Conservation (phyloP, 106 monocot genomes). For the Dendrobium nobile region DNA sequence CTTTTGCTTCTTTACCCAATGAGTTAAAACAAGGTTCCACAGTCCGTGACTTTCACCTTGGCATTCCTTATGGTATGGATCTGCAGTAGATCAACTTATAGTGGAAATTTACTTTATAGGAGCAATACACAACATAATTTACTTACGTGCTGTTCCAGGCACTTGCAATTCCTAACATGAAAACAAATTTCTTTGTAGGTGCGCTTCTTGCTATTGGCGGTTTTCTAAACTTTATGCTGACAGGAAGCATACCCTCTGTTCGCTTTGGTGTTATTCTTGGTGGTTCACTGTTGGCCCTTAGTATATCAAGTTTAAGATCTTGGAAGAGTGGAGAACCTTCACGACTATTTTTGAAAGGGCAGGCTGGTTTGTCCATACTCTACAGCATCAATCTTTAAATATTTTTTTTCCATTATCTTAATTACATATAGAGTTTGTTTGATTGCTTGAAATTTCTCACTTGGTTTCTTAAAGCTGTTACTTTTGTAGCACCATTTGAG, state of each 20-base stretch:
- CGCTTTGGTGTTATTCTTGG: slow-evolving; percentile 91
- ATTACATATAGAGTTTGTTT: not conserved
- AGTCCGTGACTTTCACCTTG: slow-evolving; percentile 66
- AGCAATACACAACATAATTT: not conserved
- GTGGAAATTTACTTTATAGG: not conserved
- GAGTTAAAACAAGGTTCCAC: slow-evolving; percentile 43
- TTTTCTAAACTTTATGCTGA: slow-evolving; percentile 80
- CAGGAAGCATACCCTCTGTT: slow-evolving; percentile 70
- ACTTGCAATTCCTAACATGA: too few relatives aligned
- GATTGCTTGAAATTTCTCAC: not conserved
- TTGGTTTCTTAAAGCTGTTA: not conserved
- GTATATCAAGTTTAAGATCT: slow-evolving; percentile 60
- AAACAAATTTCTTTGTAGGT: not conserved
- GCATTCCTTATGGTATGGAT: slow-evolving; percentile 80
- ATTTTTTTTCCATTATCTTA: not conserved
- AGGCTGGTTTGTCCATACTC: slow-evolving; percentile 55
- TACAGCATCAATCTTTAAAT: not conserved
- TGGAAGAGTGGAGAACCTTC: slow-evolving; percentile 57
- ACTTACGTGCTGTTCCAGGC: not conserved
- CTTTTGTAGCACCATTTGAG: not conserved
- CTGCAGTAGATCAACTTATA: not conserved
- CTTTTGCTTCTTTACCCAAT: slow-evolving; percentile 32
- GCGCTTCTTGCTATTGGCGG: slow-evolving; percentile 63
- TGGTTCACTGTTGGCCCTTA: slow-evolving; percentile 47
- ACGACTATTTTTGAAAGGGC: slow-evolving; percentile 50